Conservation (phyloP, 164 flowering plant genomes). For the Cinnamomum micranthum region DNA sequence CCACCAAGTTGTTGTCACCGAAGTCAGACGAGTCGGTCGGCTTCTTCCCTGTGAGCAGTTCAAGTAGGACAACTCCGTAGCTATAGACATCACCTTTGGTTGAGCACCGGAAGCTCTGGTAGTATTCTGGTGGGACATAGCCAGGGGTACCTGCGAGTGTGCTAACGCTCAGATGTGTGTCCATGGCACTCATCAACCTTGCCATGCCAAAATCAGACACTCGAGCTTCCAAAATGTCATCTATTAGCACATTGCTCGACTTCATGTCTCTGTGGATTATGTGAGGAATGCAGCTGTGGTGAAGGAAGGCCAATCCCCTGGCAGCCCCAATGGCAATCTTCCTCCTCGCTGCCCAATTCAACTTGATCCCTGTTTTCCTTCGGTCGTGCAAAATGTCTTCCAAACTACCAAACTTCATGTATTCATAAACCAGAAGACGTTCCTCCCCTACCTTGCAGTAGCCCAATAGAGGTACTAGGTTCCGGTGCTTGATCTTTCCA, state of each 20-base stretch:
- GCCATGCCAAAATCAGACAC: slow-evolving; percentile 99
- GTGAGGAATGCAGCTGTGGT: slow-evolving; percentile 89
- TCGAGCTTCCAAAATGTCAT: slow-evolving; percentile 80
- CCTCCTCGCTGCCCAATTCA: slow-evolving; percentile 78
- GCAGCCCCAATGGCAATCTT: slow-evolving; percentile 90
- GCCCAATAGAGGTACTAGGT: slow-evolving; percentile 90
- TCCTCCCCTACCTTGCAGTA: slow-evolving; percentile 97
- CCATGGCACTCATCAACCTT: slow-evolving; percentile 86
- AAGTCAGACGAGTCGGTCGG: slow-evolving; percentile 92
- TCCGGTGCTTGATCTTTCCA: slow-evolving; percentile 91
- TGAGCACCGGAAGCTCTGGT: slow-evolving; percentile 89
- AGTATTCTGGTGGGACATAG: slow-evolving; percentile 96
- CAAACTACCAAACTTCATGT: slow-evolving; percentile 92
- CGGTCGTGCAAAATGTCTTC: slow-evolving; percentile 84
- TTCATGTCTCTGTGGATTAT: slow-evolving; percentile 98
- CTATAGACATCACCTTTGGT: slow-evolving; percentile 98
- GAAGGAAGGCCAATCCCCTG: slow-evolving; percentile 85
- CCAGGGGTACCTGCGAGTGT: slow-evolving; percentile 98
- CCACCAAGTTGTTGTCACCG: slow-evolving; percentile 94
- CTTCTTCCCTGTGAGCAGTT: slow-evolving; percentile 82
- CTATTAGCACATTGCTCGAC: slow-evolving; percentile 89
- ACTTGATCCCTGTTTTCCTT: slow-evolving; percentile 58
- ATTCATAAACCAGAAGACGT: slow-evolving; percentile 85
- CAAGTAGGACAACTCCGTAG: slow-evolving; percentile 91
- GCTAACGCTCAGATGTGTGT: slow-evolving; percentile 94